Evolutionary conservation across 345 rosid species (phyloP).

Genomic region (Dovyalis caffra): DNA sequence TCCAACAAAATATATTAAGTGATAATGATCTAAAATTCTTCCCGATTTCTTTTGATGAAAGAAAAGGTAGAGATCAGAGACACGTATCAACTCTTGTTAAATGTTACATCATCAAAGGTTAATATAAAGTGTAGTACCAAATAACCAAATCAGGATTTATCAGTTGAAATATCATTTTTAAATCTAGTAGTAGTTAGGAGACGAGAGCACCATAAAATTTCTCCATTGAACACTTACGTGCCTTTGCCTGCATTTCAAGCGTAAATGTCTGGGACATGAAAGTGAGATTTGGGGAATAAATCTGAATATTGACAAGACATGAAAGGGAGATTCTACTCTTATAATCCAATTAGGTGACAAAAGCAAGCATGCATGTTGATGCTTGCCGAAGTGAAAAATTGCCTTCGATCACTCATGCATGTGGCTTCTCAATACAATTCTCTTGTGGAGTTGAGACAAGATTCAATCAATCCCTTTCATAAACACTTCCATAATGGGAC

Average conservation of each 20-base stretch:
- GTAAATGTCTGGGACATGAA: not conserved
- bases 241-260: not conserved
- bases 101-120: not conserved
- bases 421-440: not conserved
- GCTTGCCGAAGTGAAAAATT: not conserved
- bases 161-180: not conserved
- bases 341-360: not conserved
- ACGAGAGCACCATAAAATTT: not conserved
- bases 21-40: no score
- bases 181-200: not conserved
- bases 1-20: no score
- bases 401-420: no score
- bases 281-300: not conserved
- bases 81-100: no score
- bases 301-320: not conserved
- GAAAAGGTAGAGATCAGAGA: no score
- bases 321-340: not conserved
- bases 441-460: not conserved
- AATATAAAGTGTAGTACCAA: no score
- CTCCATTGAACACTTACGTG: not conserved
- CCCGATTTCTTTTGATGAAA: no score
- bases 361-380: not conserved
- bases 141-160: not conserved
- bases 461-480: not conserved
- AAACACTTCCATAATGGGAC: not conserved